Evolutionary conservation across 352 stramenopile genomes (phyloP).

Genomic region (Globisporangium barbulae): DNA sequence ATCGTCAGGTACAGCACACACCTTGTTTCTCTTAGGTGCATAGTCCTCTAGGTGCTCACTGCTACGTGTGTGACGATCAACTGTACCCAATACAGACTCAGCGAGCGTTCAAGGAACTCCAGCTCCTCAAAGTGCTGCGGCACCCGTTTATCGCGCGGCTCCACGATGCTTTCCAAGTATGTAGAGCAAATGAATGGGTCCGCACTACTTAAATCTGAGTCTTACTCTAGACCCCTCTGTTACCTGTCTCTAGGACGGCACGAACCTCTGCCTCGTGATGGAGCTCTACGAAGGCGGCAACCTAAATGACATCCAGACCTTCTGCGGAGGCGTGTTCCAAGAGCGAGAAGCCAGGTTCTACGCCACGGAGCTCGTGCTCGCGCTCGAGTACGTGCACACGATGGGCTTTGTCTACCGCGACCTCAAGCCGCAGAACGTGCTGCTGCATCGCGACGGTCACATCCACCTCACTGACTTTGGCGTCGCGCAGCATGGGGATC

Average conservation of each 20-base stretch:
- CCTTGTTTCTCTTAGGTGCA: not conserved
- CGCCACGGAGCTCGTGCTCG: slow-evolving; percentile 92
- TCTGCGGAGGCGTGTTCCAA: slow-evolving; percentile 14
- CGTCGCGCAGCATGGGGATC: slow-evolving; percentile 22
- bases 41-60: not conserved
- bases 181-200: not conserved
- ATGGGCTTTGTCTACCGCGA: slow-evolving; percentile 37
- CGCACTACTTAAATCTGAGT: not conserved
- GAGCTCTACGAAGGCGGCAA: slow-evolving; percentile 28
- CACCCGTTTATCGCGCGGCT: slow-evolving; percentile 31
- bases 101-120: slow-evolving; percentile 23
- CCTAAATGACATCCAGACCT: slow-evolving; percentile 20
- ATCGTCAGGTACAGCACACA: slow-evolving; percentile 11
- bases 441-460: slow-evolving; percentile 24
- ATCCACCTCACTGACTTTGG: slow-evolving; percentile 28
- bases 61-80: not conserved
- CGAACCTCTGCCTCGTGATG: slow-evolving; percentile 26
- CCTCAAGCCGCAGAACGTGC: slow-evolving; percentile 59
- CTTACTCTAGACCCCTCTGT: not conserved
- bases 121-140: slow-evolving; percentile 25
- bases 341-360: slow-evolving; percentile 85
- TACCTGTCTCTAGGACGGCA: slow-evolving; percentile 12
- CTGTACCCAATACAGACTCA: slow-evolving; percentile 10
- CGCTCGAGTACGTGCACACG: slow-evolving; percentile 78
- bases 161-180: slow-evolving; percentile 21